Conservation (phyloP, 2,329 filamentous ascomycete species). For the Fusarium redolens region DNA sequence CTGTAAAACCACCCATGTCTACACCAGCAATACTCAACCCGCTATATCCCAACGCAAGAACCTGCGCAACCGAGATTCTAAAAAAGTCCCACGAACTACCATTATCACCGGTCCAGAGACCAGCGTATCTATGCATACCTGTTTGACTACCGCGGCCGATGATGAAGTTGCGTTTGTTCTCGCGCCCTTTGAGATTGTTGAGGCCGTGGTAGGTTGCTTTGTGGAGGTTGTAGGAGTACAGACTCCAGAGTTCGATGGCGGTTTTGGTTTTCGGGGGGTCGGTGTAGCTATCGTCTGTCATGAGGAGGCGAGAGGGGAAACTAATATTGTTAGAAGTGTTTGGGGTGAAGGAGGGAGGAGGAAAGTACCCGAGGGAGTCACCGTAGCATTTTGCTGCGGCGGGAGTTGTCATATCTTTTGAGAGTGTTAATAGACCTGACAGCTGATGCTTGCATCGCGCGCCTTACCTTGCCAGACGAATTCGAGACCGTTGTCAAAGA, state of each 20-base stretch:
- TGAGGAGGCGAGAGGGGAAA: background rate
- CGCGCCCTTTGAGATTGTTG: background rate
- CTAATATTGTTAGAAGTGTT: background rate
- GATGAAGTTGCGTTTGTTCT: slow-evolving; percentile 10
- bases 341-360: rapidly evolving
- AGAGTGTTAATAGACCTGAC: background rate
- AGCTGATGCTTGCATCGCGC: rapidly evolving
- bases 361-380: background rate
- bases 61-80: slow-evolving; percentile 1
- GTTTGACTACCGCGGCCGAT: background rate
- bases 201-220: slow-evolving; percentile 3
- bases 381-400: background rate
- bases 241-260: slow-evolving; percentile 2
- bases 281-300: background rate
- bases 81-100: slow-evolving; percentile 8
- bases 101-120: slow-evolving; percentile 2
- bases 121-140: background rate
- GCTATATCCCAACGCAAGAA: background rate
- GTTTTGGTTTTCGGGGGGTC: background rate
- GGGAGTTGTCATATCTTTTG: background rate
- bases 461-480: background rate
- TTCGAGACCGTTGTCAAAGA: slow-evolving; percentile 3
- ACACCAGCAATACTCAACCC: background rate
- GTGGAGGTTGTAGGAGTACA: slow-evolving; percentile 3
- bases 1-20: background rate